Evolutionary conservation across 148 eudicot genomes (phyloP).

Genomic region (Rheum nobile): DNA sequence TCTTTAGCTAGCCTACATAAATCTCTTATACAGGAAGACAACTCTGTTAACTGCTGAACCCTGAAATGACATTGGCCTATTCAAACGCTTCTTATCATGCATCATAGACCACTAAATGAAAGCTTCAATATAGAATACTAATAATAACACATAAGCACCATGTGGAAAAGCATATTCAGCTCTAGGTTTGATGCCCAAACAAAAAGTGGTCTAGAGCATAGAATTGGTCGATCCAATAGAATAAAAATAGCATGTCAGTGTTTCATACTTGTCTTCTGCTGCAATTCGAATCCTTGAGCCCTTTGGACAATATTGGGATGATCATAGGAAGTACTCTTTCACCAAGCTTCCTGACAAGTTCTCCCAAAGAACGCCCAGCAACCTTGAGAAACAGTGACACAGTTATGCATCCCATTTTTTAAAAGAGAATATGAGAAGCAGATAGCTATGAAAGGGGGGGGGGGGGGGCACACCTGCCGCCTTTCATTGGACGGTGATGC

Average conservation of each 20-base stretch:
- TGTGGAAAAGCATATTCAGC: not conserved
- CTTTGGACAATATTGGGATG: conserved; percentile 77
- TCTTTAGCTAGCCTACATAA: not conserved
- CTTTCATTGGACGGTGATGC: conserved; percentile 94
- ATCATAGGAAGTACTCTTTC: conserved; percentile 95
- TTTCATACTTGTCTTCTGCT: conserved; percentile 82
- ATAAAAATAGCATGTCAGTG: conserved; percentile 5
- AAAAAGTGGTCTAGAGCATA: not conserved
- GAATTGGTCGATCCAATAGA: not conserved
- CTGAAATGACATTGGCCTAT: not conserved
- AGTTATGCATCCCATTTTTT: not conserved
- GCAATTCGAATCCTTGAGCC: conserved; percentile 63
- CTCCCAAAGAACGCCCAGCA: conserved; percentile 89
- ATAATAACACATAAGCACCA: not conserved
- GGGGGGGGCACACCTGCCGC: conserved; percentile 58
- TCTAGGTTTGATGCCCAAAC: not conserved
- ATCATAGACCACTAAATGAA: not conserved
- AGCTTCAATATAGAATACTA: not conserved
- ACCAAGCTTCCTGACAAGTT: conserved; percentile 96
- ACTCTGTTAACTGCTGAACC: not conserved
- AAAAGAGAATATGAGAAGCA: conserved; percentile 1
- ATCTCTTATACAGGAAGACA: not conserved
- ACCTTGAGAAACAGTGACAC: conserved; percentile 32
- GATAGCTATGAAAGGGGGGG: not conserved
- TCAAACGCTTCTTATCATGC: not conserved